Evolutionary conservation across 2,329 filamentous ascomycete genomes (phyloP), one percentile per base, ranked within the genome.

Genomic region (Pseudogymnoascus verrucosus): DNA sequence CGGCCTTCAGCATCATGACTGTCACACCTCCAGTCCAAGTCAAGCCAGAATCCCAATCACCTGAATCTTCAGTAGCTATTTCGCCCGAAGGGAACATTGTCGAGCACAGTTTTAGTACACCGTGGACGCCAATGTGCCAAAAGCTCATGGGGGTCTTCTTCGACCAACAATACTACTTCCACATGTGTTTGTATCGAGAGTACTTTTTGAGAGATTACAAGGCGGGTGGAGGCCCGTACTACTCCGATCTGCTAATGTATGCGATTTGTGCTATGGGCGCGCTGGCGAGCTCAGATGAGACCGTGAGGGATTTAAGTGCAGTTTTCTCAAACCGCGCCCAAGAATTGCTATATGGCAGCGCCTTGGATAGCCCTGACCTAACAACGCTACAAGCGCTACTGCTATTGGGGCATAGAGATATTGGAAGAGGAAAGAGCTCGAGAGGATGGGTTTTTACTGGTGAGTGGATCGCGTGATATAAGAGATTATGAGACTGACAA

Each of bases 401-500:
- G 4, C 66, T 82, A 0, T 64, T 82, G 1, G 78, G 78, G 8
- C 78, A 82, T 63, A 74, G 76, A 14, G 78, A 79, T 64, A 80
- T 81, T 44, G 79, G 79, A 3, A 75, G 76, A 21, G 78, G 79
- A 0, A 75, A 76, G n/a, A 71, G 75, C 1, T 81, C 79, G 16
- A 82, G 80, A 62, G 79, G 80, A 11, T 82, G 80, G 80, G 70
- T 82, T 1, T 81, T 79, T 62, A 80, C 78, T 28, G 79, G 79
- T 57, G 11, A 34, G 51, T 57, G 26, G 28, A 14, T 57, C n/a
- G 6, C 11, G 16, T 57, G 28, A 57, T 57, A 57, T 57, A 21
- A 14, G 14, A 36, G n/a, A 19, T 21, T 57, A 57, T 57, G 51
- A 21, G 51, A 36, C 51, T 57, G 51, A 57, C 51, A 4, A 12